phyloP scores from a whole-genome alignment of 345 rosid genomes.

The Anastatica hierochuntica region DNA sequence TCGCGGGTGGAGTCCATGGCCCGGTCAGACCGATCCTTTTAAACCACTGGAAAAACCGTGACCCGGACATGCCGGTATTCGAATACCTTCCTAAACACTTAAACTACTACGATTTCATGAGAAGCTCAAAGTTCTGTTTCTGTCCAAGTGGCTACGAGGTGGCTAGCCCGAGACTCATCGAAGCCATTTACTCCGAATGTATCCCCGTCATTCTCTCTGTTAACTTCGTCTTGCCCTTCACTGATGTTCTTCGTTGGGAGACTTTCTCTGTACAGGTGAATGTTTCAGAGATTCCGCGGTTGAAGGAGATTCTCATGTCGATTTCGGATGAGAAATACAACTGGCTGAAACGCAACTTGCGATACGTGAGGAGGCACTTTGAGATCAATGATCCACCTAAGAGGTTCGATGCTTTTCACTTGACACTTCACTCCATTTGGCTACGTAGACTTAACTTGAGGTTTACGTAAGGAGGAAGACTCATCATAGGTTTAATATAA shows the following conservation, averaged over 20 bases:
- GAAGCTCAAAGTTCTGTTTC: constrained; percentile 65
- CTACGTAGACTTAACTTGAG: constrained; percentile 58
- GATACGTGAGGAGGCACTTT: constrained; percentile 58
- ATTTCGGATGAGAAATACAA: constrained; percentile 47
- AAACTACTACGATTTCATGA: constrained; percentile 59
- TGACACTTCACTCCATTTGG: constrained; percentile 64
- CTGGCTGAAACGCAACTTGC: constrained; percentile 43
- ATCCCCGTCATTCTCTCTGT: constrained; percentile 77
- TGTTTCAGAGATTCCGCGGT: constrained; percentile 50
- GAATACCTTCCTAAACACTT: constrained; percentile 62
- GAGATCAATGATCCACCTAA: constrained; percentile 60
- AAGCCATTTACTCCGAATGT: constrained; percentile 75
- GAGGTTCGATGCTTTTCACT: constrained; percentile 69
- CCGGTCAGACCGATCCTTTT: constrained; percentile 56
- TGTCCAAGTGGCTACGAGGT: constrained; percentile 95
- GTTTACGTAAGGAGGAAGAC: constrained; percentile 19
- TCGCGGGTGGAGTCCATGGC: constrained; percentile 85
- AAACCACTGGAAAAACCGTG: constrained; percentile 58
- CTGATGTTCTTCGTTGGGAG: constrained; percentile 84
- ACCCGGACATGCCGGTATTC: constrained; percentile 43
- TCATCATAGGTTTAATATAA: too few species aligned
- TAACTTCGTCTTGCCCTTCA: constrained; percentile 62
- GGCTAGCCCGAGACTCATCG: constrained; percentile 84
- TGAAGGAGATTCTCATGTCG: constrained; percentile 57
- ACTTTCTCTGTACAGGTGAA: constrained; percentile 55